These are phyloP conservation scores for Hippophae tibetana DNA, from an alignment of 306 rosid species.

Conservation along the genomic window DNA sequence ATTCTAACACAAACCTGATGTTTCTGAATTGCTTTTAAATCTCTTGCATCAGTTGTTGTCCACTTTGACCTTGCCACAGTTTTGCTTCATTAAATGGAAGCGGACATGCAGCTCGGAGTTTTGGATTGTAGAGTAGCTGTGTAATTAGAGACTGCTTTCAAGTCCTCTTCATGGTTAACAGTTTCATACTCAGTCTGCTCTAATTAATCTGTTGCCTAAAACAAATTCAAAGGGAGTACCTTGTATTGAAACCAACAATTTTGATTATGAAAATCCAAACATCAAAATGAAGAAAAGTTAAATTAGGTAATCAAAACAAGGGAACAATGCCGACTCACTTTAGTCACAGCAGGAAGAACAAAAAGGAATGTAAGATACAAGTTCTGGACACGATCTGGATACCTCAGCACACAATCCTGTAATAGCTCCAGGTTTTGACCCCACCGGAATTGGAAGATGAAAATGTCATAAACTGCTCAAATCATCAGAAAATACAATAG, in stretches of 20 bases:
- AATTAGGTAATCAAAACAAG: neutral
- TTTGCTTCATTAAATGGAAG: conserved; percentile 63
- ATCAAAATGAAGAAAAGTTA: neutral
- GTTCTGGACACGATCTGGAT: conserved; percentile 56
- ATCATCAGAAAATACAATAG: neutral
- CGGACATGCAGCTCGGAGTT: conserved; percentile 58
- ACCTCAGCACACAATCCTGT: conserved; percentile 45
- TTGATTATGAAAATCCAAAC: neutral
- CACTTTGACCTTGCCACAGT: conserved; percentile 61
- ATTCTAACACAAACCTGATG: conserved; percentile 36
- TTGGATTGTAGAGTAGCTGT: conserved; percentile 45
- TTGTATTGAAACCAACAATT: no score
- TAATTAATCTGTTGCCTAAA: conserved; percentile 52
- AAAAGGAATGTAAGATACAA: conserved; percentile 52
- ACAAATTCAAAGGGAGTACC: neutral
- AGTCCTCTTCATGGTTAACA: conserved; percentile 41
- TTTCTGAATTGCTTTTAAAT: conserved; percentile 57
- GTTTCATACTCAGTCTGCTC: conserved; percentile 62
- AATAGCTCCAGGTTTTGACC: conserved; percentile 46
- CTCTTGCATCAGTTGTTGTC: conserved; percentile 48
- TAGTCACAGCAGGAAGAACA: conserved; percentile 62
- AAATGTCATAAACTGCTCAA: conserved; percentile 1
- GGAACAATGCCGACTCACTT: conserved; percentile 27
- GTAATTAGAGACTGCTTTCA: conserved; percentile 41
- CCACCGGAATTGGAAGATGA: conserved; percentile 36